Percentiles rank a stretch among this genome's conserved stretches.
Conservation (phyloP, 352 stramenopile species). For the Globisporangium radiosum region DNA sequence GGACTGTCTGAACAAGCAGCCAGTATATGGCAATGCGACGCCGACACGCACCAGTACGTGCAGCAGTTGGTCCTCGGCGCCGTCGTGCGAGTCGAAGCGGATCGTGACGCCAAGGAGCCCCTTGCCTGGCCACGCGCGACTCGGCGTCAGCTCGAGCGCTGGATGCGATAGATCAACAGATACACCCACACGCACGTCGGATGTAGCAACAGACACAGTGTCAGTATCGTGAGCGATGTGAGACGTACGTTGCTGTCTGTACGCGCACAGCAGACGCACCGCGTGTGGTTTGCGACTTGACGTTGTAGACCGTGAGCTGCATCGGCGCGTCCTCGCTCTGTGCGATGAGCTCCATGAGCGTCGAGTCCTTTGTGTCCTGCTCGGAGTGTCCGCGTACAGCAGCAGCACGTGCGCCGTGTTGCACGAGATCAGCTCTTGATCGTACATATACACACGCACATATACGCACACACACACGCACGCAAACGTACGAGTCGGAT, state of each 20-base stretch:
- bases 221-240: too few species aligned
- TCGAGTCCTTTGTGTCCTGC: slow-evolving; percentile 80
- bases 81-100: slow-evolving; percentile 95
- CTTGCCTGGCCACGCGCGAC: slow-evolving; percentile 90
- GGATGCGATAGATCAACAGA: slow-evolving; percentile 8
- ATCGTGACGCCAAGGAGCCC: slow-evolving; percentile 96
- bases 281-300: slow-evolving; percentile 69
- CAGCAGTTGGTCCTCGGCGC: slow-evolving; percentile 93
- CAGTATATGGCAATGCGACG: too few species aligned
- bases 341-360: slow-evolving; percentile 91
- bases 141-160: slow-evolving; percentile 85
- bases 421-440: background rate
- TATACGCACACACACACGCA: too few species aligned
- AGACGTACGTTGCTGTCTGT: background rate
- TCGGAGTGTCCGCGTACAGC: background rate
- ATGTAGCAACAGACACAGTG: background rate
- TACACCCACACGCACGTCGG: too few species aligned
- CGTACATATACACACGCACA: too few species aligned
- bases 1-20: background rate
- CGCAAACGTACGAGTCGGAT: slow-evolving; percentile 62
- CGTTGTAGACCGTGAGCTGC: slow-evolving; percentile 69
- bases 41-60: slow-evolving; percentile 82
- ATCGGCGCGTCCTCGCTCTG: slow-evolving; percentile 73
- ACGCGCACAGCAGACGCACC: slow-evolving; percentile 14
- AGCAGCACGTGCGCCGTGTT: background rate